Conservation (phyloP, 2,329 filamentous ascomycete genomes). For the Aureobasidium zeae region DNA sequence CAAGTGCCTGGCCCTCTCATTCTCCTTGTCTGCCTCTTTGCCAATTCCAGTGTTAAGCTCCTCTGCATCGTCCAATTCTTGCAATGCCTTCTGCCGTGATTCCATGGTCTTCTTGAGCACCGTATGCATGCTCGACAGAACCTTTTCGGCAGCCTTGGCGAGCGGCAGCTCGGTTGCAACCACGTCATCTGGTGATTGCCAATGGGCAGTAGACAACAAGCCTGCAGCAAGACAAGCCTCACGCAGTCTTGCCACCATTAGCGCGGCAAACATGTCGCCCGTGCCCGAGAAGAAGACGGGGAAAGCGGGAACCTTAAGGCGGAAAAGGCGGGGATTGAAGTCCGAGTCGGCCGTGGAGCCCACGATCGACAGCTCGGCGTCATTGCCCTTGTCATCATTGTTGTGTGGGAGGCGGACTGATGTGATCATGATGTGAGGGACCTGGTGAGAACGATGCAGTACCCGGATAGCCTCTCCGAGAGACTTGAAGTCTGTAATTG, state of each 20-base stretch:
- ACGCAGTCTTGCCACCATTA: constrained; percentile 78
- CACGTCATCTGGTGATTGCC: constrained; percentile 69
- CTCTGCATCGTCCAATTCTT: constrained; percentile 32
- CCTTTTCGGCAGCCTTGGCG: constrained; percentile 73
- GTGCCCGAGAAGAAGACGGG: constrained; percentile 95
- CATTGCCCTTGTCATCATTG: neutral
- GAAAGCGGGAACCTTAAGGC: constrained; percentile 74
- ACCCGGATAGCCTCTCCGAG: constrained; percentile 65
- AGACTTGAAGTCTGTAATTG: constrained; percentile 65
- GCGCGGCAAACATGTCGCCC: constrained; percentile 94
- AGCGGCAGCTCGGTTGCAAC: constrained; percentile 64
- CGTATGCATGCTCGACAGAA: constrained; percentile 85
- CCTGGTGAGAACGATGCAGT: constrained; percentile 56
- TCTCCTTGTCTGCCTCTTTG: constrained; percentile 34
- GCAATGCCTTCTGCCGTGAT: constrained; percentile 58
- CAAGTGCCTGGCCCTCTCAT: constrained; percentile 54
- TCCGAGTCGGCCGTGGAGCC: constrained; percentile 62
- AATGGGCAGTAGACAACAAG: constrained; percentile 51
- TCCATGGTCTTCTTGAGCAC: constrained; percentile 61
- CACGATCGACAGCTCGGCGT: constrained; percentile 46
- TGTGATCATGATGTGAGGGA: constrained; percentile 89
- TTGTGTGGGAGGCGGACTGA: constrained; percentile 58
- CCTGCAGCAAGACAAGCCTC: constrained; percentile 57
- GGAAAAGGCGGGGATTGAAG: constrained; percentile 70
- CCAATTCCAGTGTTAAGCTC: constrained; percentile 37